Evolutionary conservation across 805 yeast genomes (phyloP).

Genomic region (Blastobotrys terrestris): DNA sequence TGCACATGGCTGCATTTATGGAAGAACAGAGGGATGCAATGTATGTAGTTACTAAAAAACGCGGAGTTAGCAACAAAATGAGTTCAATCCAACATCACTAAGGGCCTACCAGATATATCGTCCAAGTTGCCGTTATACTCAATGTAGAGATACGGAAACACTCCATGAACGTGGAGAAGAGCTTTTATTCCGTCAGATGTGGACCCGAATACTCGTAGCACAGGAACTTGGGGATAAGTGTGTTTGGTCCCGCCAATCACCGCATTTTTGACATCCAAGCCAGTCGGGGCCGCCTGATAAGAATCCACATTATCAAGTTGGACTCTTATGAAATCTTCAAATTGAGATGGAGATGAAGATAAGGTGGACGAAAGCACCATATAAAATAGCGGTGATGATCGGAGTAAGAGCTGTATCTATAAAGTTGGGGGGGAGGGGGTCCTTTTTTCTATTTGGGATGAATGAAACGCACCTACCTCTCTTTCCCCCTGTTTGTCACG

Average conservation of each 20-base stretch:
- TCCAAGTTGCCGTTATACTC: slow-evolving; percentile 44
- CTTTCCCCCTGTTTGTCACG: background rate
- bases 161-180: slow-evolving; percentile 73
- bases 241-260: background rate
- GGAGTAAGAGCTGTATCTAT: no score
- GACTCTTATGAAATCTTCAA: background rate
- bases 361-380: background rate
- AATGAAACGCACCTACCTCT: background rate
- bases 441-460: background rate
- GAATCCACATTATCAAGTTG: slow-evolving; percentile 7
- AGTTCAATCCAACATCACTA: background rate
- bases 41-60: slow-evolving; percentile 13
- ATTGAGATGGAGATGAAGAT: background rate
- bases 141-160: slow-evolving; percentile 73
- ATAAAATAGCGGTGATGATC: no score
- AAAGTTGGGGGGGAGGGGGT: no score
- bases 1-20: slow-evolving; percentile 26
- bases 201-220: slow-evolving; percentile 72
- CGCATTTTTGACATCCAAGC: background rate
- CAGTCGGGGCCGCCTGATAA: slow-evolving; percentile 6
- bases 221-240: slow-evolving; percentile 49
- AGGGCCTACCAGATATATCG: slow-evolving; percentile 11
- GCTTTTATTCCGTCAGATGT: slow-evolving; percentile 53
- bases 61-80: no score
- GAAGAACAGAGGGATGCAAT: slow-evolving; percentile 15